Evolutionary conservation across 371 early-diverging fungal genomes (phyloP), one percentile per base, ranked within the genome.

Genomic region (Syncephalastrum racemosum): DNA sequence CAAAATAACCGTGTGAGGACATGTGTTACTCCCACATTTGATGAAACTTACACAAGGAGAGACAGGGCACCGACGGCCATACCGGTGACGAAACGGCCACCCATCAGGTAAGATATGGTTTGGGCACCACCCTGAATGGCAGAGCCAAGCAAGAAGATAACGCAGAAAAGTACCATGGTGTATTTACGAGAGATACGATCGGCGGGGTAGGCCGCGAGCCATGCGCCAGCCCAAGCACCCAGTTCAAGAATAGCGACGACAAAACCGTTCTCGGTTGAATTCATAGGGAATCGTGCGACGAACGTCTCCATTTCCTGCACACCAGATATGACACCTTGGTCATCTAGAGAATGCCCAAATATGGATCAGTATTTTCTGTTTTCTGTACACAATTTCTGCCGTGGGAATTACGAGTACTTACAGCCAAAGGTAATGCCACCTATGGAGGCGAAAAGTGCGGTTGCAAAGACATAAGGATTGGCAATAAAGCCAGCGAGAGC

Each of bases 21-120:
- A 47, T 45, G 22, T 45, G 22, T 45, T 22, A 19, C 22, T 45
- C 42, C 23, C 19, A 42, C 20, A 22, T 3, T 8, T 47, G 18
- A n/a, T 4, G 22, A 46, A 42, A 41, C 24, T 46, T 56, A 63
- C 65, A 94, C 95, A 53, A 84, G 72, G 81, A 86, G 86, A 66
- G 91, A 91, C 6, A 91, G 78, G 42, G 90, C 72, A 67, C 98
- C 98, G 45, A 93, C 83, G 23, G 86, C 90, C 44, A 95, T 61
- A 60, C 97, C 97, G 56, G 81, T 80, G 16, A 94, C 63, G 53
- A 91, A 80, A 22, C 97, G 88, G 20, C 91, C 92, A 23, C 69
- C 80, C 43, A 86, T 67, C 40, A 92, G 71, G 73, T 83, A 74
- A 39, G 56, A 71, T 25, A 78, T 63, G 53, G 66, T 71, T 56